Percentiles rank a stretch among this genome's conserved stretches.
Evolutionary conservation across 768 basidiomycete genomes (phyloP).

Genomic region (Boletus vermiculosoides): DNA sequence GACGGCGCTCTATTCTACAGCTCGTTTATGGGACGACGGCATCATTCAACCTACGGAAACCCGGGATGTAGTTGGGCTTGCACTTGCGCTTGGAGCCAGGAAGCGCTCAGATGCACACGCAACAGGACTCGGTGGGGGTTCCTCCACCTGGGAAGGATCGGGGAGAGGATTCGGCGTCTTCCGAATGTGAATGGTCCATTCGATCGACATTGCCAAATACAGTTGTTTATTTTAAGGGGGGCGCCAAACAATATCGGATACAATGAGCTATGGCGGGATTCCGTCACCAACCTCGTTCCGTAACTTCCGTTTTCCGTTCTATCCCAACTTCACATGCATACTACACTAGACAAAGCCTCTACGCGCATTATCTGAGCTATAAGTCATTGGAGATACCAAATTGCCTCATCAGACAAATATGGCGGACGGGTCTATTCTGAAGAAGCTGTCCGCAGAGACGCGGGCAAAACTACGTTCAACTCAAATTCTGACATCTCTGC

Average conservation of each 20-base stretch:
- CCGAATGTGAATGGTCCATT: constrained; percentile 61
- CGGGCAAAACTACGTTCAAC: constrained; percentile 76
- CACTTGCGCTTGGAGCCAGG: constrained; percentile 74
- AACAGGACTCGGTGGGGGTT: neutral
- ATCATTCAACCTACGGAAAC: constrained; percentile 90
- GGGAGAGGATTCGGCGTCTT: constrained; percentile 83
- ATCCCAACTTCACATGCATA: neutral
- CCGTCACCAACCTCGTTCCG: neutral
- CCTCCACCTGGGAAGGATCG: constrained; percentile 65
- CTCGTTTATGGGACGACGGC: constrained; percentile 93
- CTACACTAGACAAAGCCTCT: neutral
- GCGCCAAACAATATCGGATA: constrained; percentile 23
- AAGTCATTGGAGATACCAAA: neutral
- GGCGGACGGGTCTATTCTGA: constrained; percentile 20
- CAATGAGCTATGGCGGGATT: neutral
- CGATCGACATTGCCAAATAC: constrained; percentile 26
- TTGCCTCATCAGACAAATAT: constrained; percentile 5
- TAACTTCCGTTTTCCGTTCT: no score
- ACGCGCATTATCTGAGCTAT: neutral
- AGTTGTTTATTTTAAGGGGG: constrained; percentile 26
- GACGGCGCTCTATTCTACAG: constrained; percentile 82
- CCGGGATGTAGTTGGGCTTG: constrained; percentile 82
- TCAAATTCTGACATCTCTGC: constrained; percentile 78
- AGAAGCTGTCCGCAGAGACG: constrained; percentile 58
- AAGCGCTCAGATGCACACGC: constrained; percentile 27